These are phyloP conservation scores for Monilinia laxa DNA, from an alignment of 2,329 filamentous ascomycete genomes.

Conservation along the genomic window DNA sequence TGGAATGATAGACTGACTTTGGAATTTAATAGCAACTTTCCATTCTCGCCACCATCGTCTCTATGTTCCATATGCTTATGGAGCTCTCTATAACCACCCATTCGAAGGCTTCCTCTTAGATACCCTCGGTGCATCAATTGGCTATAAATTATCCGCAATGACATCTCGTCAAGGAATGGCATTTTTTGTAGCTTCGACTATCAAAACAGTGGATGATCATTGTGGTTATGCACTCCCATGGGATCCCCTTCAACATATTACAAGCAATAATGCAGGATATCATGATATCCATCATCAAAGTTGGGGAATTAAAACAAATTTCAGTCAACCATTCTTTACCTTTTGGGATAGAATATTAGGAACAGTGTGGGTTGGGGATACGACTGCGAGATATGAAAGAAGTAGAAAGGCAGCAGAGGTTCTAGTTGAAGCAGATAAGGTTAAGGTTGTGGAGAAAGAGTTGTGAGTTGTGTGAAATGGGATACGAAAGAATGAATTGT, in stretches of 20 bases:
- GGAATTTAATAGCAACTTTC: constrained; percentile 64
- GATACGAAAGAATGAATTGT: not conserved
- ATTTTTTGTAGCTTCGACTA: constrained; percentile 84
- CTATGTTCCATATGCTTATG: constrained; percentile 96
- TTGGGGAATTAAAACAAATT: constrained; percentile 98
- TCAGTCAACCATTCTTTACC: constrained; percentile 88
- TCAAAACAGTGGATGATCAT: constrained; percentile 98
- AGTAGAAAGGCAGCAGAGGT: constrained; percentile 38
- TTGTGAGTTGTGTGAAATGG: not conserved
- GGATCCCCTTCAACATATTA: constrained; percentile 89
- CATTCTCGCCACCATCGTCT: constrained; percentile 95
- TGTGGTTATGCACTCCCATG: constrained; percentile 95
- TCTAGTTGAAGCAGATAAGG: constrained; percentile 35
- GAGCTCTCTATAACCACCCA: constrained; percentile 94
- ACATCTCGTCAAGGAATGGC: constrained; percentile 81
- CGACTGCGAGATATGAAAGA: constrained; percentile 34
- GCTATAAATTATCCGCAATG: constrained; percentile 79
- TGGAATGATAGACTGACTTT: constrained; percentile 3
- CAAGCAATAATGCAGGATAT: constrained; percentile 92
- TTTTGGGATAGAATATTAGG: constrained; percentile 86
- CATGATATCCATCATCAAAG: constrained; percentile 99
- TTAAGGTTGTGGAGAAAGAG: constrained; percentile 10
- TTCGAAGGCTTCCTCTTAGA: constrained; percentile 92
- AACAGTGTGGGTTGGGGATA: constrained; percentile 51
- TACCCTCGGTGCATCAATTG: constrained; percentile 80